phyloP scores from a whole-genome alignment of 176 grass and related monocot species.

The Thalia dealbata region DNA sequence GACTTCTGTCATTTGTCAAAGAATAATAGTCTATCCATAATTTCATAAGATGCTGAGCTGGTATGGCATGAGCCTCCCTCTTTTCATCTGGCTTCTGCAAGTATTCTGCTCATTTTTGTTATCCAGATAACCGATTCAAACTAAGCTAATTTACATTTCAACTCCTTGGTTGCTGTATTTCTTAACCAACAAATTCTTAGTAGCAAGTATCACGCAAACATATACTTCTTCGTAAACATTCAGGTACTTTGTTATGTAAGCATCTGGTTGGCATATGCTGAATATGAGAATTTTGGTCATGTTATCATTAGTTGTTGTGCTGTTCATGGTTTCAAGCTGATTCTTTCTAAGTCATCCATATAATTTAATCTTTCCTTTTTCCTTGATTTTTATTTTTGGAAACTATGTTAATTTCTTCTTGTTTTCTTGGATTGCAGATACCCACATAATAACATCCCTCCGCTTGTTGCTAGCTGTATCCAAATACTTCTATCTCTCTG shows the following conservation, averaged over 20 bases:
- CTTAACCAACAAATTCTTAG: too few relatives aligned
- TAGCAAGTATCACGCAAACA: too few relatives aligned
- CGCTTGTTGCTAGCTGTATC: slow-evolving; percentile 68
- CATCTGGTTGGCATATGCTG: background rate
- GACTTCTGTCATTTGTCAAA: background rate
- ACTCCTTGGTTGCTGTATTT: too few relatives aligned
- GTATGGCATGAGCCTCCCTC: background rate
- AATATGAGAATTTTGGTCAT: background rate
- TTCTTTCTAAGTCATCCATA: background rate
- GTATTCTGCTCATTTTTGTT: background rate
- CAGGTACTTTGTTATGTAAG: too few relatives aligned
- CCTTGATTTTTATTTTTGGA: background rate
- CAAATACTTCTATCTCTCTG: slow-evolving; percentile 31
- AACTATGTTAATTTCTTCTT: slow-evolving; percentile 10
- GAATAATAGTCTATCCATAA: background rate
- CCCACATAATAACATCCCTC: slow-evolving; percentile 62
- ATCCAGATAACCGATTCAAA: background rate
- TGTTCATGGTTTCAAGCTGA: background rate
- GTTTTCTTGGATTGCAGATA: slow-evolving; percentile 54
- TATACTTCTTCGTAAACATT: too few relatives aligned
- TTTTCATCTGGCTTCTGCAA: background rate
- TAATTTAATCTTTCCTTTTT: background rate
- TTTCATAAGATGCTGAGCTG: background rate
- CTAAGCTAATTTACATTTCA: too few relatives aligned
- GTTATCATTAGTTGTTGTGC: background rate